Evolutionary conservation across 2,329 filamentous ascomycete species (phyloP).

Genomic region (Aureobasidium pullulans): DNA sequence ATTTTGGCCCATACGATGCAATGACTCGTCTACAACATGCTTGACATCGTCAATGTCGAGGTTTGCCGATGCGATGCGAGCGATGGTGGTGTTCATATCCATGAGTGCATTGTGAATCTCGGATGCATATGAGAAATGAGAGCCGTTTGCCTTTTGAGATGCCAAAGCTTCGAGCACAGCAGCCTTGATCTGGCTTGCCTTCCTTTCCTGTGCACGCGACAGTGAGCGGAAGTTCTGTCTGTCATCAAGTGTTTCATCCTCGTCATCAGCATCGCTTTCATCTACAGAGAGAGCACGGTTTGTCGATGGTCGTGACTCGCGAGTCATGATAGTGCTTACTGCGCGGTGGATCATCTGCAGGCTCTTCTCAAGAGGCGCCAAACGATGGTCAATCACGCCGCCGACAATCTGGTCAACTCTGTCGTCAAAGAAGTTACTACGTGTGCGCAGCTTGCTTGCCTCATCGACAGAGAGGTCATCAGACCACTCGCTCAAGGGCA

Average conservation of each 20-base stretch:
- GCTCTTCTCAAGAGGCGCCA: slow-evolving; percentile 75
- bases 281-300: slow-evolving; percentile 40
- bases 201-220: slow-evolving; percentile 72
- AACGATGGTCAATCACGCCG: slow-evolving; percentile 63
- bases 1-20: slow-evolving; percentile 24
- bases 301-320: slow-evolving; percentile 26
- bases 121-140: background rate
- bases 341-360: slow-evolving; percentile 61
- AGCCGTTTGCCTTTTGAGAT: slow-evolving; percentile 25
- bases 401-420: slow-evolving; percentile 84
- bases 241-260: slow-evolving; percentile 55
- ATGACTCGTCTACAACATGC: slow-evolving; percentile 28
- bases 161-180: slow-evolving; percentile 56
- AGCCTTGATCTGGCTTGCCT: slow-evolving; percentile 66
- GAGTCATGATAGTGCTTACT: slow-evolving; percentile 20
- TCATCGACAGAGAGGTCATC: slow-evolving; percentile 51
- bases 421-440: slow-evolving; percentile 82
- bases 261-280: slow-evolving; percentile 86
- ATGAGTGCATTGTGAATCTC: slow-evolving; percentile 42
- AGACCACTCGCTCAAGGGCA: slow-evolving; percentile 85
- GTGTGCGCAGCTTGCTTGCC: slow-evolving; percentile 64
- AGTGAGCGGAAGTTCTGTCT: slow-evolving; percentile 55
- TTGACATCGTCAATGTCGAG: slow-evolving; percentile 39
- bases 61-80: slow-evolving; percentile 37
- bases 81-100: slow-evolving; percentile 42